phyloP scores from a whole-genome alignment of 2,329 filamentous ascomycete species.

The Chrysoporthe deuterocubensis region DNA sequence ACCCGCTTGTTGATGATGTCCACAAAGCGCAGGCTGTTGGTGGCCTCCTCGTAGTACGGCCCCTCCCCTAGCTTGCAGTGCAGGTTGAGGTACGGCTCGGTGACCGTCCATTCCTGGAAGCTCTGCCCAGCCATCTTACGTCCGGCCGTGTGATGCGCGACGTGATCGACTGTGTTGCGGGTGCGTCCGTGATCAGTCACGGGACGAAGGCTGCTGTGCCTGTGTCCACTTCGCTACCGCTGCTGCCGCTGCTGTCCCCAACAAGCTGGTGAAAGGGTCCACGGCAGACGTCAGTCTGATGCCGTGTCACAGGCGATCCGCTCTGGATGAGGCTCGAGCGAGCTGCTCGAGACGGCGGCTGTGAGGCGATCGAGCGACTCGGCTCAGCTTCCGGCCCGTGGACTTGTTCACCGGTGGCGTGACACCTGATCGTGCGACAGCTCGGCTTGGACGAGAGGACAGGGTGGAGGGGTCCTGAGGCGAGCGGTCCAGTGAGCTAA shows the following conservation, averaged over 20 bases:
- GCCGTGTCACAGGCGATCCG: constrained; percentile 26
- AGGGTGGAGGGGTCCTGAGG: not conserved
- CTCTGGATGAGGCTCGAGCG: constrained; percentile 16
- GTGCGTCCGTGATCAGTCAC: constrained; percentile 16
- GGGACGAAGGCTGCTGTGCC: constrained; percentile 22
- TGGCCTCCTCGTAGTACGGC: constrained; percentile 71
- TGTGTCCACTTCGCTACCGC: constrained; percentile 16
- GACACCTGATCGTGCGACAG: constrained; percentile 18
- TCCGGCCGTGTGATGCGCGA: constrained; percentile 11
- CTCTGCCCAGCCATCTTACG: constrained; percentile 37
- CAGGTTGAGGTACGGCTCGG: constrained; percentile 61
- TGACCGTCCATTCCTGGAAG: constrained; percentile 55
- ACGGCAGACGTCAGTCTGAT: constrained; percentile 28
- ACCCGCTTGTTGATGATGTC: constrained; percentile 81
- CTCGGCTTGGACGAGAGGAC: not conserved
- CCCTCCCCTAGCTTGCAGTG: constrained; percentile 74
- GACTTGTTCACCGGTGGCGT: constrained; percentile 9
- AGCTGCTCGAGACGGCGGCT: constrained; percentile 17
- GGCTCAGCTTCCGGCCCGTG: constrained; percentile 20
- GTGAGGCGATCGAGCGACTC: constrained; percentile 19
- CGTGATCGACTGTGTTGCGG: not conserved
- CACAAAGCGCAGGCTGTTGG: constrained; percentile 73
- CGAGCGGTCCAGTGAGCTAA: not conserved
- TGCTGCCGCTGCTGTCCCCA: constrained; percentile 4
- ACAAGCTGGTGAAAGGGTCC: constrained; percentile 24